These are phyloP conservation scores for Solanum infundibuliforme DNA, from an alignment of 257 asterid genomes.

Conservation along the genomic window DNA sequence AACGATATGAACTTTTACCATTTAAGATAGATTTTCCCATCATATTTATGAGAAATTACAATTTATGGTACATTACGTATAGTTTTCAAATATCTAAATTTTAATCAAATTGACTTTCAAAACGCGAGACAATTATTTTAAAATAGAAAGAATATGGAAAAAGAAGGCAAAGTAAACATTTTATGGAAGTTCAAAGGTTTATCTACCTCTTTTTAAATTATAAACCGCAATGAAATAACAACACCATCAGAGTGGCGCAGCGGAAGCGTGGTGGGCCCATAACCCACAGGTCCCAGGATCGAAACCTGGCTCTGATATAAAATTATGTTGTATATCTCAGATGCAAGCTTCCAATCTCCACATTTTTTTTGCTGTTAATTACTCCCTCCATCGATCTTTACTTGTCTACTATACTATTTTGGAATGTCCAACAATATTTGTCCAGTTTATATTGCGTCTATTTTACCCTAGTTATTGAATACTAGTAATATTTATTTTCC, in stretches of 20 bases:
- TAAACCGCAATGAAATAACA: accelerated
- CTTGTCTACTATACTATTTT: too few relatives aligned
- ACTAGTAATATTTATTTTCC: too few relatives aligned
- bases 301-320: constrained; percentile 93
- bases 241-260: constrained; percentile 48
- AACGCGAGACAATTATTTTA: neutral
- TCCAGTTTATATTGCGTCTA: too few relatives aligned
- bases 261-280: constrained; percentile 93
- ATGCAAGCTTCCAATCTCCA: neutral
- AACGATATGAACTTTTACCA: neutral
- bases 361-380: too few relatives aligned
- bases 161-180: neutral
- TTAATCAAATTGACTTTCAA: neutral
- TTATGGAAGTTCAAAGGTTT: neutral
- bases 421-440: too few relatives aligned
- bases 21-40: neutral
- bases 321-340: accelerated
- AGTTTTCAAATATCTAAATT: neutral
- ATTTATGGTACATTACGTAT: neutral
- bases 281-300: constrained; percentile 99
- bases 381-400: too few relatives aligned
- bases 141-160: too few relatives aligned
- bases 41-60: neutral
- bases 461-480: too few relatives aligned
- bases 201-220: neutral